A percentile compares a stretch with the other conserved stretches of the same genome.
These are phyloP conservation scores for Cubamyces sp. DNA, from an alignment of 768 basidiomycete species.

Conservation along the genomic window DNA sequence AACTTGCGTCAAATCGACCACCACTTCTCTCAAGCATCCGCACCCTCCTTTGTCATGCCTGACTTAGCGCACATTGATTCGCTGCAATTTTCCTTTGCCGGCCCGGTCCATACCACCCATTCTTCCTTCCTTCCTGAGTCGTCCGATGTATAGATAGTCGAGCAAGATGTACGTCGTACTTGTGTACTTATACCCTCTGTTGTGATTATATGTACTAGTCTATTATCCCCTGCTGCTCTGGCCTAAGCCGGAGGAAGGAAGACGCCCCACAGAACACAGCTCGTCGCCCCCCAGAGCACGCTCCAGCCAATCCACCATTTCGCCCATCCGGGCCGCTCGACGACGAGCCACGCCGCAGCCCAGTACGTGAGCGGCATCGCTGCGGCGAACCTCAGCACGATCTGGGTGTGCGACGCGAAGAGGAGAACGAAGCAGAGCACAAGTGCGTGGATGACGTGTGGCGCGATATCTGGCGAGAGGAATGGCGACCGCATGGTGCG, in stretches of 20 bases:
- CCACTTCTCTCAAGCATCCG: not conserved
- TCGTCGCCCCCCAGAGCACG: conserved; percentile 72
- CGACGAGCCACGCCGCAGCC: conserved; percentile 74
- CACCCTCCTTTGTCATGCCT: not conserved
- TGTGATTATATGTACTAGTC: no score
- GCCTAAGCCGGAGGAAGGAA: conserved; percentile 88
- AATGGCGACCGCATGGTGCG: conserved; percentile 35
- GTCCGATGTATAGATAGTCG: no score
- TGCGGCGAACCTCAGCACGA: conserved; percentile 75
- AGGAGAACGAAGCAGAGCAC: conserved; percentile 65
- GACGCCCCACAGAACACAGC: conserved; percentile 76
- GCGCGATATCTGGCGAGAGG: conserved; percentile 50
- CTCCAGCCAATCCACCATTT: conserved; percentile 78
- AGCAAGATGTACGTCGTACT: no score
- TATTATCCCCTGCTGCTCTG: no score
- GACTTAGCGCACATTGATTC: no score
- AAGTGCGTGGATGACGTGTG: conserved; percentile 78
- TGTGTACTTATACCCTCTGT: no score
- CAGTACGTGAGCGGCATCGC: conserved; percentile 85
- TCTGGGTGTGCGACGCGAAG: conserved; percentile 86
- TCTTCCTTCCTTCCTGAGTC: no score
- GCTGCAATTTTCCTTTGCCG: no score
- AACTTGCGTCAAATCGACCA: not conserved
- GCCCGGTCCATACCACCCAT: no score
- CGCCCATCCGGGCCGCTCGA: conserved; percentile 52